A percentile compares a stretch with the other conserved stretches of the same genome.
Evolutionary conservation across 2,329 filamentous ascomycete species (phyloP).

Genomic region (Raffaelea arxii): DNA sequence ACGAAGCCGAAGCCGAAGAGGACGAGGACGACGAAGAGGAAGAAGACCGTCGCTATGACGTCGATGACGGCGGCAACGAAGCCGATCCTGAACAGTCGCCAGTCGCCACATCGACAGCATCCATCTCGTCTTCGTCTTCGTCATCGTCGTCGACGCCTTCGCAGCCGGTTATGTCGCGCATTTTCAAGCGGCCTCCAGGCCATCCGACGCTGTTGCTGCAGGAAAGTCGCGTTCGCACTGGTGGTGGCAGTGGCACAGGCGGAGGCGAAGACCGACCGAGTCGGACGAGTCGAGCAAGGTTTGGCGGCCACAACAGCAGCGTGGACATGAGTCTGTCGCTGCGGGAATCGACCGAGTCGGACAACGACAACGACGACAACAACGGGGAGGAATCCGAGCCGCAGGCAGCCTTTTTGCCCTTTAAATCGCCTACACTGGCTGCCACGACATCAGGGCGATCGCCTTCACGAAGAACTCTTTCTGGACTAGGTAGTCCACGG

Average conservation of each 20-base stretch:
- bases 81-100: constrained; percentile 31
- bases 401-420: constrained; percentile 46
- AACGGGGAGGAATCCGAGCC: constrained; percentile 47
- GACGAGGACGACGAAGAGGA: no score
- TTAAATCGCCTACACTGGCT: constrained; percentile 18
- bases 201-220: constrained; percentile 25
- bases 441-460: constrained; percentile 11
- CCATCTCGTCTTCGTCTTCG: neutral
- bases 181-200: constrained; percentile 49
- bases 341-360: constrained; percentile 16
- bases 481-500: no score
- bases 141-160: constrained; percentile 28
- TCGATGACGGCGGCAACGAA: constrained; percentile 19
- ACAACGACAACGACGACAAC: no score
- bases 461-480: constrained; percentile 12
- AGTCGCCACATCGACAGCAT: constrained; percentile 27
- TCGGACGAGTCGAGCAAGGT: neutral
- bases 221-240: constrained; percentile 3
- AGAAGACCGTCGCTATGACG: no score
- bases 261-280: no score
- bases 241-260: neutral
- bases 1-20: no score
- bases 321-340: constrained; percentile 6
- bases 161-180: constrained; percentile 46
- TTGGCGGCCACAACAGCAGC: neutral